Evolutionary conservation across 208 protist species (phyloP).

Genomic region (Lotmaria passim): DNA sequence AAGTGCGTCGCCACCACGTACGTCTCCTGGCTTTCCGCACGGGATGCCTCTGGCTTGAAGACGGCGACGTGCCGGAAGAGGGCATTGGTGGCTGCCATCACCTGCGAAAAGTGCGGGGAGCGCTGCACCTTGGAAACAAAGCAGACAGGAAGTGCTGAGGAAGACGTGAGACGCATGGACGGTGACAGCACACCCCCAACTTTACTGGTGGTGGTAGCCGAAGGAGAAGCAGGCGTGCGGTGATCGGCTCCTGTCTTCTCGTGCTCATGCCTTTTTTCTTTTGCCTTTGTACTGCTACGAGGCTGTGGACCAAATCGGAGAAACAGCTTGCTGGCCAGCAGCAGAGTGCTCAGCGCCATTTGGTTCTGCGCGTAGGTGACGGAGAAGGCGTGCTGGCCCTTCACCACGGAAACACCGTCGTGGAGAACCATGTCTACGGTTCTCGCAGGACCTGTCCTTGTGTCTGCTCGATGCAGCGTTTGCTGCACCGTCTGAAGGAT

Average conservation of each 20-base stretch:
- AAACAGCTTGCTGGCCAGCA: slow-evolving; percentile 64
- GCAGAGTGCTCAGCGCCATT: slow-evolving; percentile 66
- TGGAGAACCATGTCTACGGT: slow-evolving; percentile 64
- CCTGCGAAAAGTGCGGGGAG: slow-evolving; percentile 46
- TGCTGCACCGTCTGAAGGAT: slow-evolving; percentile 27
- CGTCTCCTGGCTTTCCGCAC: slow-evolving; percentile 50
- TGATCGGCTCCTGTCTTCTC: too few relatives aligned
- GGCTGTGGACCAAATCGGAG: slow-evolving; percentile 1
- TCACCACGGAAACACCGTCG: slow-evolving; percentile 77
- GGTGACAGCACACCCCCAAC: not conserved
- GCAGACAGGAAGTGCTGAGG: slow-evolving; percentile 28
- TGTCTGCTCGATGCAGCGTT: not conserved
- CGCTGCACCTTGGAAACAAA: slow-evolving; percentile 78
- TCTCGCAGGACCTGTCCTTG: not conserved
- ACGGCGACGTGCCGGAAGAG: slow-evolving; percentile 54
- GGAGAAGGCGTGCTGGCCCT: slow-evolving; percentile 60
- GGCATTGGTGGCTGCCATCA: slow-evolving; percentile 32
- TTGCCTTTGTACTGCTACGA: not conserved
- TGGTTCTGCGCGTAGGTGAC: slow-evolving; percentile 82
- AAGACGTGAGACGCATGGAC: not conserved
- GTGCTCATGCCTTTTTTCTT: not conserved
- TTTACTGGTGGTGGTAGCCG: not conserved
- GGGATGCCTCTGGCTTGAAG: slow-evolving; percentile 44
- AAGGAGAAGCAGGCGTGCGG: not conserved
- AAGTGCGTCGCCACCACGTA: slow-evolving; percentile 66